These are phyloP conservation scores for Reutealis trisperma DNA, from an alignment of 345 rosid species.

Conservation along the genomic window DNA sequence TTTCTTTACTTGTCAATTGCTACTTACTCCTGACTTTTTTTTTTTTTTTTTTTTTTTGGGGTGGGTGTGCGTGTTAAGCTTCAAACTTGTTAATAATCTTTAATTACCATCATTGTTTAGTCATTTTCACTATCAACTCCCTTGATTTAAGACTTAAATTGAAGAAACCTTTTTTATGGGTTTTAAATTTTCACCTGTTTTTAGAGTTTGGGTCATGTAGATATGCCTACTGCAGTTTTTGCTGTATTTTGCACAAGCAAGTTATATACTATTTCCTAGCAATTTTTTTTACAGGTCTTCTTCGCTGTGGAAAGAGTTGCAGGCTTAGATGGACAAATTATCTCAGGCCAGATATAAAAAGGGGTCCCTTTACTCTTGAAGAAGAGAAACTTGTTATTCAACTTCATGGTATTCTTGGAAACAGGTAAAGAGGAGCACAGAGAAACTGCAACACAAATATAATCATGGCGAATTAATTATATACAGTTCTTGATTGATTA, in stretches of 20 bases:
- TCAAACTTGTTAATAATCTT: too few species aligned
- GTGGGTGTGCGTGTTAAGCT: too few species aligned
- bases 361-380: conserved; percentile 85
- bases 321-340: conserved; percentile 97
- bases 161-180: neutral
- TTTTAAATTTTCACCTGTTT: neutral
- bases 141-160: too few species aligned
- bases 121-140: too few species aligned
- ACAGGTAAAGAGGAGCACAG: conserved; percentile 48
- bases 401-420: conserved; percentile 95
- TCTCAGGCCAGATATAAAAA: conserved; percentile 89
- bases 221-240: neutral
- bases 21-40: too few species aligned
- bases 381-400: conserved; percentile 94
- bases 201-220: neutral
- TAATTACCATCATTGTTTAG: too few species aligned
- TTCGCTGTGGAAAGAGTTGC: conserved; percentile 97
- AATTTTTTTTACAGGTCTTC: conserved; percentile 54
- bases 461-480: neutral
- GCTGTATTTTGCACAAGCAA: neutral
- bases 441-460: neutral
- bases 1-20: neutral
- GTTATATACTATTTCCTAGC: neutral
- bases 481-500: neutral
- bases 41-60: too few species aligned